Conservation (phyloP, 371 early-diverging fungal species). For the Amoeboaphelidium protococcarum region DNA sequence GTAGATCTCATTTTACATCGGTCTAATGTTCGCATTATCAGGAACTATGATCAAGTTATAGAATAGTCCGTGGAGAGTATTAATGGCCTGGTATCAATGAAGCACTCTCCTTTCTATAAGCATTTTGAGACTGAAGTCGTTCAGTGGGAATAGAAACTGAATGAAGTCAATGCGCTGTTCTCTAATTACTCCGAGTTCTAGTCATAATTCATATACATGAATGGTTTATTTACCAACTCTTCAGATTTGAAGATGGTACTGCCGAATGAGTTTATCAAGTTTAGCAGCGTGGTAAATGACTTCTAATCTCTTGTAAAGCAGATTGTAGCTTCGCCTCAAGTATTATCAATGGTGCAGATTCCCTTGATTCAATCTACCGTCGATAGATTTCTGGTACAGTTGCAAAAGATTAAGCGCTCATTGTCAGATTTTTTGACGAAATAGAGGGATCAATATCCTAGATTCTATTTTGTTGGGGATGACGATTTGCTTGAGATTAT, state of each 20-base stretch:
- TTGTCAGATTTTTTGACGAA: conserved; percentile 91
- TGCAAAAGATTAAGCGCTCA: conserved; percentile 88
- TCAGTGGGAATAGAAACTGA: conserved; percentile 85
- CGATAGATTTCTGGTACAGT: conserved; percentile 69
- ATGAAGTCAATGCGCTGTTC: conserved; percentile 75
- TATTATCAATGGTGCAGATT: conserved; percentile 74
- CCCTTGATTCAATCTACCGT: conserved; percentile 79
- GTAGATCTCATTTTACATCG: conserved; percentile 43
- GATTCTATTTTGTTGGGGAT: conserved; percentile 98
- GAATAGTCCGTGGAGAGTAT: conserved; percentile 81
- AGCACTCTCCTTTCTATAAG: conserved; percentile 83
- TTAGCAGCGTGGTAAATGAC: conserved; percentile 86
- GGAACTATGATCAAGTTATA: conserved; percentile 93
- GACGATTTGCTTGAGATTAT: conserved; percentile 96
- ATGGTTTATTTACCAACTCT: conserved; percentile 86
- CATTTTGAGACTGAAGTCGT: conserved; percentile 90
- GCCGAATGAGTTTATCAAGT: conserved; percentile 77
- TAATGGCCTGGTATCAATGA: conserved; percentile 84
- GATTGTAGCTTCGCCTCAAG: conserved; percentile 86
- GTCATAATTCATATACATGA: conserved; percentile 95
- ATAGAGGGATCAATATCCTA: conserved; percentile 84
- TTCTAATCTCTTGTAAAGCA: conserved; percentile 91
- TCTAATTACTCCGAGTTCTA: conserved; percentile 98
- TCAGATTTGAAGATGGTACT: conserved; percentile 87
- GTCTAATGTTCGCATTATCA: conserved; percentile 21